Conservation (phyloP, 1,284 basidiomycete genomes). For the Abortiporus biennis region DNA sequence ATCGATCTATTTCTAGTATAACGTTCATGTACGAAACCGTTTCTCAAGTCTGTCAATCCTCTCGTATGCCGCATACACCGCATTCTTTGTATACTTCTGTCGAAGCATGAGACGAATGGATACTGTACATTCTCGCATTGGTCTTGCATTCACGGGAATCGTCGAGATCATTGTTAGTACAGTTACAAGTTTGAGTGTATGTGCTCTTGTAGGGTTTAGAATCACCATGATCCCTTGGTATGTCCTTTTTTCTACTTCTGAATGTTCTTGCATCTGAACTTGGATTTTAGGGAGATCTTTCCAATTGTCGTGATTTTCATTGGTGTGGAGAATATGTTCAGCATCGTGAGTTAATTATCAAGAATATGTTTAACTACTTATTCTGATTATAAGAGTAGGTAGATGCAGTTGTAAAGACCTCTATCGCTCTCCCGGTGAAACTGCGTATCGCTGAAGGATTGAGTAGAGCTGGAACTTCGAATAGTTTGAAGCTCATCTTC, state of each 20-base stretch:
- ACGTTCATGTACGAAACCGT: slow-evolving; percentile 19
- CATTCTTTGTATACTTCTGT: slow-evolving; percentile 76
- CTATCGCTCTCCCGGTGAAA: slow-evolving; percentile 86
- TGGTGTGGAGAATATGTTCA: slow-evolving; percentile 97
- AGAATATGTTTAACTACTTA: background rate
- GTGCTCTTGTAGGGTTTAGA: slow-evolving; percentile 79
- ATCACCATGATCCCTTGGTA: slow-evolving; percentile 87
- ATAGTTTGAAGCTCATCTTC: slow-evolving; percentile 85
- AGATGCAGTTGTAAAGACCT: slow-evolving; percentile 85
- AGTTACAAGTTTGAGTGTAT: slow-evolving; percentile 88
- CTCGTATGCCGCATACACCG: slow-evolving; percentile 74
- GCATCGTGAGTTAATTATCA: slow-evolving; percentile 60
- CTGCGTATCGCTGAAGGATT: slow-evolving; percentile 89
- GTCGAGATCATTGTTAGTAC: slow-evolving; percentile 91
- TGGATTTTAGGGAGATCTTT: slow-evolving; percentile 61
- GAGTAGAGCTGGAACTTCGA: slow-evolving; percentile 83
- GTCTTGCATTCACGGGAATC: slow-evolving; percentile 89
- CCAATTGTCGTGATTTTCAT: slow-evolving; percentile 95
- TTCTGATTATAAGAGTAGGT: slow-evolving; percentile 52
- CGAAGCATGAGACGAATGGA: slow-evolving; percentile 76
- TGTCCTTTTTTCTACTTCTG: slow-evolving; percentile 14
- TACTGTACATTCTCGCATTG: slow-evolving; percentile 86
- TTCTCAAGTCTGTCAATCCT: slow-evolving; percentile 65
- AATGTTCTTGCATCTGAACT: slow-evolving; percentile 10
- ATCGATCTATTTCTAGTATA: slow-evolving; percentile 1